Conservation (phyloP, 495 filamentous ascomycete species). For the Neurospora tetrasperma region DNA sequence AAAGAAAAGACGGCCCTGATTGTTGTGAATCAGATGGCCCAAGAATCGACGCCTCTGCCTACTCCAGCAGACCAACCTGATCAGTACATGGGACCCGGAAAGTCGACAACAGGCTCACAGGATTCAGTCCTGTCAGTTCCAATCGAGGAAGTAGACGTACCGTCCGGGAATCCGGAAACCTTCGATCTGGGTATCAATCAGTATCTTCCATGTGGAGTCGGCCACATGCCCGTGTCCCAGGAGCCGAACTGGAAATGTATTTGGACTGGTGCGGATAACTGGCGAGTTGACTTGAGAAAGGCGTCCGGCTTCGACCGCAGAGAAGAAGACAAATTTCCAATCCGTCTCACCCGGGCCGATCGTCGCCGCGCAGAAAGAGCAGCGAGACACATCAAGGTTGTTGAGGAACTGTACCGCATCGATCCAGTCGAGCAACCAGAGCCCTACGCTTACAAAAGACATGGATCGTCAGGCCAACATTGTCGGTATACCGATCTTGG, state of each 20-base stretch:
- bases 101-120: not conserved
- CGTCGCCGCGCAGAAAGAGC: not conserved
- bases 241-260: not conserved
- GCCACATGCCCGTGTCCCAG: not conserved
- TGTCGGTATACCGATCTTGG: not conserved
- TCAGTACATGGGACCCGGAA: not conserved
- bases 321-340: not conserved
- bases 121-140: accelerated
- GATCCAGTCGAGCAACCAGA: not conserved
- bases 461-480: not conserved
- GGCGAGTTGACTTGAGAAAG: not conserved
- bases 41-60: not conserved
- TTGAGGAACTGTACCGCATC: not conserved
- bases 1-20: not conserved
- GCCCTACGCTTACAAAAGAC: not conserved
- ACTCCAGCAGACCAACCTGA: not conserved
- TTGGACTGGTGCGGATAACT: not conserved
- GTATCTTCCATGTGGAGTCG: not conserved
- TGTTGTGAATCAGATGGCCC: too few relatives aligned
- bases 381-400: not conserved
- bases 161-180: not conserved
- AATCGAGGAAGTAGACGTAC: not conserved
- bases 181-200: not conserved
- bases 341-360: not conserved
- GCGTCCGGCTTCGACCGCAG: not conserved